Percentiles rank a stretch among this genome's conserved stretches.
Conservation (phyloP, 192 early-diverging fungal species). For the Rhizoclosmatium sp. region DNA sequence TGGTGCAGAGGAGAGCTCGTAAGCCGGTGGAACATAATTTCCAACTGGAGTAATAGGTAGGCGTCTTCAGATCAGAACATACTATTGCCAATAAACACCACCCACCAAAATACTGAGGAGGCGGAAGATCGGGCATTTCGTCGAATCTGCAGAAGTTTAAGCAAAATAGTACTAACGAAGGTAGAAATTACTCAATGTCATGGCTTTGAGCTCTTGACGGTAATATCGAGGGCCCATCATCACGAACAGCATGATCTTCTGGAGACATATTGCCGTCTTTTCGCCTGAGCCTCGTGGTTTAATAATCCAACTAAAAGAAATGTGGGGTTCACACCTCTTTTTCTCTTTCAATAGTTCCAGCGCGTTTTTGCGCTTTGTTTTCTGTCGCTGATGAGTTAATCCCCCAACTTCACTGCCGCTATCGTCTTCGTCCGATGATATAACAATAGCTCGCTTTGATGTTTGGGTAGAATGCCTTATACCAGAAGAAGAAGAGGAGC, state of each 20-base stretch:
- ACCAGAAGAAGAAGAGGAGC: too few relatives aligned
- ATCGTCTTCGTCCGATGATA: slow-evolving; percentile 1
- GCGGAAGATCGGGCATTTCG: slow-evolving; percentile 15
- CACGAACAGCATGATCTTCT: neutral
- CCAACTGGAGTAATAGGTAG: slow-evolving; percentile 2
- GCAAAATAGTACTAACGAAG: neutral
- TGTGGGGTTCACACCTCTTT: neutral
- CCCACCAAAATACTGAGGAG: slow-evolving; percentile 8
- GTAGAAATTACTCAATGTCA: neutral
- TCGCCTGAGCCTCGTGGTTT: neutral
- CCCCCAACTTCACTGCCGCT: neutral
- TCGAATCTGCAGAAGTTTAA: neutral
- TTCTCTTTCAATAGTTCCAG: slow-evolving; percentile 21
- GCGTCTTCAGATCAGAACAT: neutral
- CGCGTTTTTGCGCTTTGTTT: slow-evolving; percentile 23
- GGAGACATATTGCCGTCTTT: neutral
- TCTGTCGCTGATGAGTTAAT: slow-evolving; percentile 16
- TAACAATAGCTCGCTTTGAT: neutral
- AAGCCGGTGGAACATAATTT: neutral
- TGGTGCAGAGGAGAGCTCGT: too few relatives aligned
- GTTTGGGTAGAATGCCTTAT: too few relatives aligned
- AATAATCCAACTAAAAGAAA: neutral
- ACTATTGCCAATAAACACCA: neutral
- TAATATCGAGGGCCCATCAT: neutral
- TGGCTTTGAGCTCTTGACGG: neutral